Evolutionary conservation across 108 stramenopile species (phyloP), one percentile per base, ranked within the genome.

Genomic region (Nitzschia sp.): DNA sequence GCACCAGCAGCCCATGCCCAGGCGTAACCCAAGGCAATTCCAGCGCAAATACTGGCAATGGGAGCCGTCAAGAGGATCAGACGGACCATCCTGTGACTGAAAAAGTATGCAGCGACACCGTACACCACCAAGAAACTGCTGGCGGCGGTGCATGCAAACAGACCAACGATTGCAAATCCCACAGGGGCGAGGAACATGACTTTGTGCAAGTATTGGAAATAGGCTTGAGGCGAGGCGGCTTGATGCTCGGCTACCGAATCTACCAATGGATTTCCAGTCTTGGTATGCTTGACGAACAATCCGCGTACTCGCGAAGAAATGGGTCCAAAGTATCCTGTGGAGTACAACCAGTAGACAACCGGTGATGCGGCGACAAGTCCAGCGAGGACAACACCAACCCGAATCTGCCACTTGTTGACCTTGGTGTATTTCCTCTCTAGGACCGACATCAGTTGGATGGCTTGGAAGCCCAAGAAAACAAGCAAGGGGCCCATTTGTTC

Each of bases 181-280:
- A 90, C 53, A 11, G 98, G 98, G 12, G 92, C 90, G 54, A 97
- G 50, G 44, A 84, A 75, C 3, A 77, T 68, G 53, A 91, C 69
- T 19, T 78, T 41, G 69, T 91, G 69, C 39, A 99, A 68, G 70
- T 98, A 97, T 70, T 97, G 97, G 69, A 80, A 90, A 80, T 97
- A 99, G 39, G 97, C 92, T 55, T 81, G 80, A 19, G 80, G 80
- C 41, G 79, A 83, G 10, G 98, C 96, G 12, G 97, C 93, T 85
- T 99, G 97, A 85, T 99, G 98, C 88, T 98, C 98, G 8, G 96
- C 94, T 1, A 96, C 95, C 38, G 79, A 81, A 75, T 95, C 95
- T 2, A 97, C 94, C 65, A 97, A 77, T 7, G 95, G 97, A 76
- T 95, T 96, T 0, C 94, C 94, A 11, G 94, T 95, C 61, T 93